Percentiles rank a stretch among this genome's conserved stretches.
phyloP scores from a whole-genome alignment of 176 grass and related monocot species.

The Aegilops bicornis region DNA sequence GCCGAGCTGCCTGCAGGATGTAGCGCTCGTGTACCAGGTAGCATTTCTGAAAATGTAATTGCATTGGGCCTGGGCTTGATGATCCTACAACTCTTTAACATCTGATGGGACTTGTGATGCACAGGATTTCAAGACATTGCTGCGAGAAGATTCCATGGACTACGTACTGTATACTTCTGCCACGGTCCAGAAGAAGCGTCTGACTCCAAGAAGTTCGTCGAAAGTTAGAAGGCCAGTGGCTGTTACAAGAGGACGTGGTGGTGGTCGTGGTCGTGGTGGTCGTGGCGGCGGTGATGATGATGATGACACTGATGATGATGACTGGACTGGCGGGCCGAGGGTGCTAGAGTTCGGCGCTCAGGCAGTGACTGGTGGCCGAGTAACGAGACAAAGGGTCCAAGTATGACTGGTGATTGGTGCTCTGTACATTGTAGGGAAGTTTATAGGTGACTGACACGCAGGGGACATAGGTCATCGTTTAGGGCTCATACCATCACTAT shows the following conservation, averaged over 20 bases:
- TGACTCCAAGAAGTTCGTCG: slow-evolving; percentile 61
- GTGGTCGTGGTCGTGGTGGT: slow-evolving; percentile 14
- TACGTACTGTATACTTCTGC: slow-evolving; percentile 52
- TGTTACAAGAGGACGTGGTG: slow-evolving; percentile 39
- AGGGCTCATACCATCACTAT: slow-evolving; percentile 23
- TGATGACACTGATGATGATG: slow-evolving; percentile 56
- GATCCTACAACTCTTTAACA: neutral
- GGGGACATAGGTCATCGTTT: slow-evolving; percentile 8
- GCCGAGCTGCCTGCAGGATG: slow-evolving; percentile 64
- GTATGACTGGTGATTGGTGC: slow-evolving; percentile 36
- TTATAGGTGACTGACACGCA: slow-evolving; percentile 40
- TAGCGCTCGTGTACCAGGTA: slow-evolving; percentile 77
- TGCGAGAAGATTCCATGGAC: slow-evolving; percentile 92
- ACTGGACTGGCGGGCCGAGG: slow-evolving; percentile 67
- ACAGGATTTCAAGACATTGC: slow-evolving; percentile 86
- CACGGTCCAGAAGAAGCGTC: slow-evolving; percentile 65
- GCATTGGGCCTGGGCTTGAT: neutral
- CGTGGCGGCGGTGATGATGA: slow-evolving; percentile 16
- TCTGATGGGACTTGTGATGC: neutral
- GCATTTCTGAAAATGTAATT: slow-evolving; percentile 16
- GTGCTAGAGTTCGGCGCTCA: slow-evolving; percentile 71
- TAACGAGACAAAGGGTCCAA: slow-evolving; percentile 75
- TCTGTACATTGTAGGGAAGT: slow-evolving; percentile 58
- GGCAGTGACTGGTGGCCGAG: slow-evolving; percentile 52
- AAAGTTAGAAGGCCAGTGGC: slow-evolving; percentile 52